Conservation (phyloP, 306 rosid species). For the Pyrus betulifolia region DNA sequence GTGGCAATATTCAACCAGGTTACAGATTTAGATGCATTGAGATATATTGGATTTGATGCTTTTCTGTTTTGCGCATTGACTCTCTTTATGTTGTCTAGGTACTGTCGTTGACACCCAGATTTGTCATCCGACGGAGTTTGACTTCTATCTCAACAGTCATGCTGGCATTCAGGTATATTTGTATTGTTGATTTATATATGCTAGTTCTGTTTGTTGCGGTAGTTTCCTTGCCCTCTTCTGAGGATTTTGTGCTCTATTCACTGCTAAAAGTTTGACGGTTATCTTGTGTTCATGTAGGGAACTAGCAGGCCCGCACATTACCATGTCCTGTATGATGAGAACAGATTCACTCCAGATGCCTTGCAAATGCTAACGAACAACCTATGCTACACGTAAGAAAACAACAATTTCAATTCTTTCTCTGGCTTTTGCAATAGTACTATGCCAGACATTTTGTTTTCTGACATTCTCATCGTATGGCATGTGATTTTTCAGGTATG, state of each 20-base stretch:
- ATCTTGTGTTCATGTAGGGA: conserved; percentile 24
- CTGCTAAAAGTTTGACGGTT: background rate
- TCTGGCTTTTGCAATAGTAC: background rate
- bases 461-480: background rate
- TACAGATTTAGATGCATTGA: background rate
- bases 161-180: conserved; percentile 60
- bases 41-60: background rate
- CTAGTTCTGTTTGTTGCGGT: background rate
- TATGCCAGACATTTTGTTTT: too few relatives aligned
- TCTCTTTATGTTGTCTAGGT: conserved; percentile 24
- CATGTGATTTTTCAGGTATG: conserved; percentile 23
- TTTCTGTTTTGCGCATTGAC: background rate
- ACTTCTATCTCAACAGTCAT: conserved; percentile 77
- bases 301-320: conserved; percentile 43
- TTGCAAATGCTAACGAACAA: conserved; percentile 35
- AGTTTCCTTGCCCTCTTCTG: background rate
- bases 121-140: conserved; percentile 65
- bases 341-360: conserved; percentile 24
- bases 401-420: background rate
- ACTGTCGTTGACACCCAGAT: conserved; percentile 63
- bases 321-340: conserved; percentile 41
- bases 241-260: background rate
- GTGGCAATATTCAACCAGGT: conserved; percentile 89
- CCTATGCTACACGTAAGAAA: conserved; percentile 40
- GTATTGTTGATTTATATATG: background rate